Evolutionary conservation across 148 eudicot species (phyloP), one percentile per base, ranked within the genome.

Genomic region (Chenopodium quinoa): DNA sequence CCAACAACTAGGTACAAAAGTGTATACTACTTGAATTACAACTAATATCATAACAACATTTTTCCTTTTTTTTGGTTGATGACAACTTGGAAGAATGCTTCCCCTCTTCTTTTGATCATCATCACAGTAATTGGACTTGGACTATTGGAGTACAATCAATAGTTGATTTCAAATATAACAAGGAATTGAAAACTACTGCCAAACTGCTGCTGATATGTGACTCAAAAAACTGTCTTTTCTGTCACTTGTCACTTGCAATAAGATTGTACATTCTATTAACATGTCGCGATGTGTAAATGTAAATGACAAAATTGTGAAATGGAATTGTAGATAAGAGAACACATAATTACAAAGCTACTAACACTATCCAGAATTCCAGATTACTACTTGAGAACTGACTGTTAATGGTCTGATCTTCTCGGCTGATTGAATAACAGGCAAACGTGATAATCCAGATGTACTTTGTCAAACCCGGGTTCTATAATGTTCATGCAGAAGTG

Each of bases 291-390:
- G 48, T 73, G 34, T 48, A 9, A 46, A 13, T 48, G 60, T 48
- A 6, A 20, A 73, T 23, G 20, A 47, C 29, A 46, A 72, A 47
- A 29, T 10, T 11, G 25, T 58, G 31, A 29, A 58, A 72, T 67
- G 54, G 50, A 62, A 46, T 22, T 16, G n/a, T n/a, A 12, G 22
- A 37, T 7, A 17, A 65, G 7, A 37, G 54, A 47, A 62, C 11
- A 19, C 40, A 62, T 62, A 56, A 56, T 44, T 60, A 80, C 82
- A 80, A 7, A 68, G 8, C 77, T 44, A 40, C 76, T 44, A 23
- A 31, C 65, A 25, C 46, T 68, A 12, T 76, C 27, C 54, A 56
- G 19, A 48, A 29, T 12, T 76, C 27, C 54, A 56, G 19, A 48
- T 48, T 12, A 47, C 20, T 44, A 14, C 9, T 62, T 22, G 66